These are phyloP conservation scores for Podaxis mareebaensis DNA, from an alignment of 768 basidiomycete species.

Conservation along the genomic window DNA sequence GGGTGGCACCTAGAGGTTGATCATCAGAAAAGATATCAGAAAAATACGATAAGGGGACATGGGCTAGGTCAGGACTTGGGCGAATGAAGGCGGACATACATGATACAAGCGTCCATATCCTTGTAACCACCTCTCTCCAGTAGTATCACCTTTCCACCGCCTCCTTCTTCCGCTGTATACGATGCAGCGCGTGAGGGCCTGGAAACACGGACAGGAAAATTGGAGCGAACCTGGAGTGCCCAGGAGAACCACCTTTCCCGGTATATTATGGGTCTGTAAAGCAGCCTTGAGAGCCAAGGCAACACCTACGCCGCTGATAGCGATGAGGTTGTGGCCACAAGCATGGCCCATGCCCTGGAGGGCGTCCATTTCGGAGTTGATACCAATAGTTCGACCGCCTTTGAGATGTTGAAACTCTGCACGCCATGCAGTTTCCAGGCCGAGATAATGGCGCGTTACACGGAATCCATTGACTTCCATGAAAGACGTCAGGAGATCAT, in stretches of 20 bases:
- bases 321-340: constrained; percentile 85
- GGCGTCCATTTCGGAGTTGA: constrained; percentile 83
- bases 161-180: constrained; percentile 68
- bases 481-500: constrained; percentile 66
- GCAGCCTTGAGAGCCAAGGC: constrained; percentile 75
- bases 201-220: background rate
- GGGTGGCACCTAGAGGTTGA: constrained; percentile 68
- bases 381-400: constrained; percentile 66
- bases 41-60: background rate
- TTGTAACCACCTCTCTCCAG: constrained; percentile 76
- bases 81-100: constrained; percentile 40
- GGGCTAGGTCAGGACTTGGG: background rate
- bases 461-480: constrained; percentile 68
- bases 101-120: constrained; percentile 80
- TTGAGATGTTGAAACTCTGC: constrained; percentile 65
- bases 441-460: constrained; percentile 72
- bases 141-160: constrained; percentile 76
- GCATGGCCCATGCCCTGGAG: constrained; percentile 60
- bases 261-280: constrained; percentile 57
- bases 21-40: constrained; percentile 1
- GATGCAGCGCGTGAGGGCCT: constrained; percentile 17
- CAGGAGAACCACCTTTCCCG: constrained; percentile 71
- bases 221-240: constrained; percentile 65
- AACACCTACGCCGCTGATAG: constrained; percentile 72
- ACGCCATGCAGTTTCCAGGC: constrained; percentile 74